These are phyloP conservation scores for Arthrobotrys musiformis DNA, from an alignment of 2,329 filamentous ascomycete species.

Conservation along the genomic window DNA sequence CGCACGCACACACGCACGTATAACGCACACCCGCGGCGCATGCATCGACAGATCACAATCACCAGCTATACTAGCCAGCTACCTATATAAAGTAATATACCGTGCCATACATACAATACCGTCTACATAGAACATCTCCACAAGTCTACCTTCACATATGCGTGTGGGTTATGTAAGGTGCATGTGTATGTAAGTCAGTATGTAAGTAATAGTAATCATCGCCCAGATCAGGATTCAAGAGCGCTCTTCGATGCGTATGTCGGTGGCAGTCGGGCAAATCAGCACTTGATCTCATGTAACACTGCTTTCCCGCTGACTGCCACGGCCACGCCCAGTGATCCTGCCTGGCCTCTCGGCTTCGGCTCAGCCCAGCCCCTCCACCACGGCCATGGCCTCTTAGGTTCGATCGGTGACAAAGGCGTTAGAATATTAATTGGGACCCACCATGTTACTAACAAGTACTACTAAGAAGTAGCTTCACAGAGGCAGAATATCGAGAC, in stretches of 20 bases:
- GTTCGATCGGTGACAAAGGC: neutral
- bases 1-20: slow-evolving; percentile 6
- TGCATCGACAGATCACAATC: neutral
- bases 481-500: neutral
- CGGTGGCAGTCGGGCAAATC: slow-evolving; percentile 25
- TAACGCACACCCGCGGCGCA: slow-evolving; percentile 10
- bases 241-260: neutral
- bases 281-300: slow-evolving; percentile 50
- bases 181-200: neutral
- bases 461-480: neutral
- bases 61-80: too few species aligned
- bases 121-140: neutral
- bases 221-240: neutral
- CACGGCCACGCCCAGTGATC: too few species aligned
- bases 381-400: neutral
- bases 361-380: slow-evolving; percentile 47
- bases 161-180: too few species aligned
- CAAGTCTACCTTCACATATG: too few species aligned
- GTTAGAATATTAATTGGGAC: neutral
- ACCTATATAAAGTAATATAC: too few species aligned
- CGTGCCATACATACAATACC: too few species aligned
- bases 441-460: neutral
- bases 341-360: slow-evolving; percentile 55
- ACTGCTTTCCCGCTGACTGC: slow-evolving; percentile 55
- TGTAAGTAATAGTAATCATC: neutral